Evolutionary conservation across 495 filamentous ascomycete genomes (phyloP).

Genomic region (Aspergillus sclerotiicarbonarius): DNA sequence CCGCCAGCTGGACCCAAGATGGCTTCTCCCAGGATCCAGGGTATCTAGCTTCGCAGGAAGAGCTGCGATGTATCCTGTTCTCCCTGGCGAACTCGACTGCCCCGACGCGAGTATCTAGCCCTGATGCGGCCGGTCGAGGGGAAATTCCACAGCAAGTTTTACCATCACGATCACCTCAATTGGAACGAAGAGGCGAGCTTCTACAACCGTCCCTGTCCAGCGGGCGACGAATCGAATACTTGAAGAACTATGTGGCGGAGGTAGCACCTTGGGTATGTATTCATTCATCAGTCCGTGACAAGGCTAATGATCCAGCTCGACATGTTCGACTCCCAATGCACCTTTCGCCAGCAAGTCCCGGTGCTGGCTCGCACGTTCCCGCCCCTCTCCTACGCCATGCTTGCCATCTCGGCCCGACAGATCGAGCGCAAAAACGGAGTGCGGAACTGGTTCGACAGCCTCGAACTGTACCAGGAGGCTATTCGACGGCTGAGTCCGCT

Average conservation of each 20-base stretch:
- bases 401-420: conserved; percentile 43
- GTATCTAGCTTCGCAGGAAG: conserved; percentile 39
- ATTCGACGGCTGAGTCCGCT: conserved; percentile 39
- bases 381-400: conserved; percentile 39
- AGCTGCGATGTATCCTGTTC: conserved; percentile 37
- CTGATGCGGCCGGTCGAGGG: conserved; percentile 8
- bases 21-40: conserved; percentile 37
- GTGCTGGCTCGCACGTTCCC: conserved; percentile 38
- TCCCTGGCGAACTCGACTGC: conserved; percentile 35
- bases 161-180: background rate
- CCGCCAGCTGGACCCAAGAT: conserved; percentile 32
- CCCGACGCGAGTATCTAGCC: conserved; percentile 28
- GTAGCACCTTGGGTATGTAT: conserved; percentile 42
- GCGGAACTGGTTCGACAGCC: conserved; percentile 36
- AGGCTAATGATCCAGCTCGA: conserved; percentile 35
- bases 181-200: conserved; percentile 2
- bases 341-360: conserved; percentile 42
- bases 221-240: conserved; percentile 31
- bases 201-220: conserved; percentile 26
- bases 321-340: conserved; percentile 48
- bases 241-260: conserved; percentile 46
- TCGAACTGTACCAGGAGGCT: conserved; percentile 47
- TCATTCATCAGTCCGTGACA: background rate
- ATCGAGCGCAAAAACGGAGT: conserved; percentile 41
- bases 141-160: background rate